phyloP scores from a whole-genome alignment of 352 stramenopile genomes.

The Phytophthora rubi region DNA sequence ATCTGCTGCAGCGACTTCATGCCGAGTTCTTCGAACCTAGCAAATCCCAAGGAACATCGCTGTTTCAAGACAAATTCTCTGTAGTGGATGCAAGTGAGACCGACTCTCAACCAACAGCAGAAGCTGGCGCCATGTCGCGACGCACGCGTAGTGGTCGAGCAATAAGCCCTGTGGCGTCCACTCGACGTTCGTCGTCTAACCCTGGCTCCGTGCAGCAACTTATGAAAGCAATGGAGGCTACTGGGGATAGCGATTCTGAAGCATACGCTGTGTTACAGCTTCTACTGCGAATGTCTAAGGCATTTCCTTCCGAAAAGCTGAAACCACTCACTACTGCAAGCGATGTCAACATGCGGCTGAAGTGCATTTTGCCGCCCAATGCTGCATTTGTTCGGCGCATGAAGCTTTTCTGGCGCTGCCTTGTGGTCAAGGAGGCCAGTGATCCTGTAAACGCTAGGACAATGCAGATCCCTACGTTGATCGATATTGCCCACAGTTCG shows the following conservation, averaged over 20 bases:
- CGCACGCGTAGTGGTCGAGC: conserved; percentile 46
- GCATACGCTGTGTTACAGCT: conserved; percentile 57
- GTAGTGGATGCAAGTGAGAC: conserved; percentile 28
- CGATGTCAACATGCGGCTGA: conserved; percentile 49
- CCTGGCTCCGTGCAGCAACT: conserved; percentile 37
- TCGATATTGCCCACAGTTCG: conserved; percentile 60
- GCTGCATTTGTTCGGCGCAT: conserved; percentile 79
- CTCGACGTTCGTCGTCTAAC: conserved; percentile 8
- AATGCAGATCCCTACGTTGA: conserved; percentile 55
- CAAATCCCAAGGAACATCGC: conserved; percentile 60
- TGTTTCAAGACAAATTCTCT: conserved; percentile 80
- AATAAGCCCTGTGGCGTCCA: conserved; percentile 25
- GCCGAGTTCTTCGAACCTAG: conserved; percentile 76
- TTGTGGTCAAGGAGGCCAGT: conserved; percentile 45
- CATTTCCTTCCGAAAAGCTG: conserved; percentile 62
- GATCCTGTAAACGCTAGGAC: conserved; percentile 10
- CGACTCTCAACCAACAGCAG: conserved; percentile 8
- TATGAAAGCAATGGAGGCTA: conserved; percentile 39
- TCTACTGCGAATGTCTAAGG: conserved; percentile 62
- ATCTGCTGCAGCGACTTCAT: conserved; percentile 80
- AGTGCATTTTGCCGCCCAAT: conserved; percentile 57
- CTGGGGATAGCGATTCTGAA: conserved; percentile 47
- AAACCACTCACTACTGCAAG: conserved; percentile 50
- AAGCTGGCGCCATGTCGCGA: conserved; percentile 22
- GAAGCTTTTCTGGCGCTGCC: conserved; percentile 85